A percentile compares a stretch with the other conserved stretches of the same genome.
Conservation (phyloP, 805 yeast species). For the Candida methanosorbosa region DNA sequence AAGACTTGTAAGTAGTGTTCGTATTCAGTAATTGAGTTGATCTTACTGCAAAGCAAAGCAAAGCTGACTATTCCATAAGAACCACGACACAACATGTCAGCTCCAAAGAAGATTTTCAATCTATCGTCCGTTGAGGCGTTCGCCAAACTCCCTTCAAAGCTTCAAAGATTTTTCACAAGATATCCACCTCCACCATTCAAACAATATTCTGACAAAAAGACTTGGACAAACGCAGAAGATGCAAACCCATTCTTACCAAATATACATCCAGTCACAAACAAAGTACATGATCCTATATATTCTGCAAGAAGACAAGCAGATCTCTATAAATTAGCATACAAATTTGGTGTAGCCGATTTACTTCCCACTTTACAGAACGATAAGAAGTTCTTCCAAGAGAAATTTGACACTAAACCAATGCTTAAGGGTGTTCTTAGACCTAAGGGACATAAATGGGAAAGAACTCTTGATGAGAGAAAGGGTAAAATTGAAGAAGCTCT, state of each 20-base stretch:
- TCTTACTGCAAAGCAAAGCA: no score
- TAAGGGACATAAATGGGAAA: conserved; percentile 77
- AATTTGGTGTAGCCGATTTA: conserved; percentile 70
- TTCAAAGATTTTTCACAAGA: conserved; percentile 67
- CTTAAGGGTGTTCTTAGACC: conserved; percentile 72
- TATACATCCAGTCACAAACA: conserved; percentile 73
- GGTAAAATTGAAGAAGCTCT: conserved; percentile 58
- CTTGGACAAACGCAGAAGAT: conserved; percentile 53
- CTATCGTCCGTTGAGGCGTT: conserved; percentile 25
- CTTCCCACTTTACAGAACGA: conserved; percentile 56
- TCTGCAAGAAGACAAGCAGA: conserved; percentile 79
- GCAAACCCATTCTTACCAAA: conserved; percentile 87
- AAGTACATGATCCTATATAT: conserved; percentile 67
- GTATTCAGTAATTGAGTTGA: no score
- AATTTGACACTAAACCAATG: conserved; percentile 58
- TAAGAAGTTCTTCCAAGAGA: conserved; percentile 72
- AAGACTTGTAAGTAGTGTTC: no score
- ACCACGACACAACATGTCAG: no score
- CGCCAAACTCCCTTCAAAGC: conserved; percentile 52
- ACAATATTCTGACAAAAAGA: conserved; percentile 55
- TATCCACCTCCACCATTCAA: conserved; percentile 82
- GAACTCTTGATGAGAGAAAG: conserved; percentile 50
- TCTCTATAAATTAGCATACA: conserved; percentile 71
- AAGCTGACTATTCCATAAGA: no score
- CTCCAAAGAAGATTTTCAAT: conserved; percentile 11